Conservation (phyloP, 163 green algal species). For the Volvox carteri region DNA sequence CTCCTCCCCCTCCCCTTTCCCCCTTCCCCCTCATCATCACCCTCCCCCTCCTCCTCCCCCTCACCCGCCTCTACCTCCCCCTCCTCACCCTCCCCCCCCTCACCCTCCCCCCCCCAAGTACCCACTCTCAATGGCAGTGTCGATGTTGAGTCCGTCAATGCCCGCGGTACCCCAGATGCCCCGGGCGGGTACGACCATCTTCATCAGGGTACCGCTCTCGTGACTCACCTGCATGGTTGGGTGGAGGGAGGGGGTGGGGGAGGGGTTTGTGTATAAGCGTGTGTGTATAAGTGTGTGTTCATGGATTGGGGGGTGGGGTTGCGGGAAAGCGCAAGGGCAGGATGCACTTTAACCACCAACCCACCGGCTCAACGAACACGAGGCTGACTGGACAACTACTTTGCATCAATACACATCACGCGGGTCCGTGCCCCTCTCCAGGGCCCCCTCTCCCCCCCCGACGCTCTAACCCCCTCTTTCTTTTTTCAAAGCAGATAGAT, state of each 20-base stretch:
- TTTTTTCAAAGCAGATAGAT: no score
- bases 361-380: no score
- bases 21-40: background rate
- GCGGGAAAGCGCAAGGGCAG: background rate
- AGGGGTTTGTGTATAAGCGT: background rate
- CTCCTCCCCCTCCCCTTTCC: background rate
- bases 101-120: no score
- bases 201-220: slow-evolving; percentile 27
- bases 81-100: background rate
- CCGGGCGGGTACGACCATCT: slow-evolving; percentile 71
- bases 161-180: slow-evolving; percentile 87
- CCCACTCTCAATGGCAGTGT: slow-evolving; percentile 72
- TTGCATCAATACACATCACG: no score
- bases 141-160: slow-evolving; percentile 86
- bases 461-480: no score
- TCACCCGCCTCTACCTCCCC: background rate
- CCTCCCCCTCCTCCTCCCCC: background rate
- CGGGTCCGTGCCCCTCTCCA: no score
- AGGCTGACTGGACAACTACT: no score
- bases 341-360: no score
- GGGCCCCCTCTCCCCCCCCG: no score
- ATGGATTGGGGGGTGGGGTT: background rate
- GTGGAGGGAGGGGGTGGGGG: background rate
- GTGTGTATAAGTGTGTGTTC: no score
- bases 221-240: slow-evolving; percentile 33